Conservation (phyloP, 2,329 filamentous ascomycete species). For the Xylariaceae sp. region DNA sequence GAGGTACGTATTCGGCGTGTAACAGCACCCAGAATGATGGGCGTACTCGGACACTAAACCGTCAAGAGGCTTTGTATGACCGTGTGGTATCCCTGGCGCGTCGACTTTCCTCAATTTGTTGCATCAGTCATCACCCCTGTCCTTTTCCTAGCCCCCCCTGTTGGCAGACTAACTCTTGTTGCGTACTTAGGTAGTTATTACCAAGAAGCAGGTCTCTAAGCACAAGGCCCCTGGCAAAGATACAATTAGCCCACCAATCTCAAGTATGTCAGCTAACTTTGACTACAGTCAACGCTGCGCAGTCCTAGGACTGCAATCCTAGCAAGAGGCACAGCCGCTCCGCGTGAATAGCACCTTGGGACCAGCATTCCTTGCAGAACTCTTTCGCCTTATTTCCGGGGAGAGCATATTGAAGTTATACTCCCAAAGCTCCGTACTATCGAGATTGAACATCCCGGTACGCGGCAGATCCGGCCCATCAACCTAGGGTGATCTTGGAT, state of each 20-base stretch:
- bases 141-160: slow-evolving; percentile 11
- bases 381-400: slow-evolving; percentile 8
- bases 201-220: slow-evolving; percentile 19
- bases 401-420: slow-evolving; percentile 4
- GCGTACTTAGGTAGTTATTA: slow-evolving; percentile 19
- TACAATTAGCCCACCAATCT: slow-evolving; percentile 14
- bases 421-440: neutral
- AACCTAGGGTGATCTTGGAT: slow-evolving; percentile 24
- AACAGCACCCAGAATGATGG: too few species aligned
- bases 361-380: slow-evolving; percentile 6
- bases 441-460: slow-evolving; percentile 13
- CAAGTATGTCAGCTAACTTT: neutral
- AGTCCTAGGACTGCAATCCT: neutral
- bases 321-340: neutral
- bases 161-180: slow-evolving; percentile 14
- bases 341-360: slow-evolving; percentile 1
- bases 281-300: neutral
- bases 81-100: slow-evolving; percentile 5
- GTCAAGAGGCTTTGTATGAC: slow-evolving; percentile 8
- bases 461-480: slow-evolving; percentile 22
- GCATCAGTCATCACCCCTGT: slow-evolving; percentile 20
- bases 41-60: too few species aligned
- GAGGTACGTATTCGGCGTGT: neutral
- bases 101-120: slow-evolving; percentile 12
- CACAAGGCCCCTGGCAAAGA: slow-evolving; percentile 14